Base-by-base conservation (phyloP, 169 alveolate genomes). In the Cardiosporidium cionae region DNA sequence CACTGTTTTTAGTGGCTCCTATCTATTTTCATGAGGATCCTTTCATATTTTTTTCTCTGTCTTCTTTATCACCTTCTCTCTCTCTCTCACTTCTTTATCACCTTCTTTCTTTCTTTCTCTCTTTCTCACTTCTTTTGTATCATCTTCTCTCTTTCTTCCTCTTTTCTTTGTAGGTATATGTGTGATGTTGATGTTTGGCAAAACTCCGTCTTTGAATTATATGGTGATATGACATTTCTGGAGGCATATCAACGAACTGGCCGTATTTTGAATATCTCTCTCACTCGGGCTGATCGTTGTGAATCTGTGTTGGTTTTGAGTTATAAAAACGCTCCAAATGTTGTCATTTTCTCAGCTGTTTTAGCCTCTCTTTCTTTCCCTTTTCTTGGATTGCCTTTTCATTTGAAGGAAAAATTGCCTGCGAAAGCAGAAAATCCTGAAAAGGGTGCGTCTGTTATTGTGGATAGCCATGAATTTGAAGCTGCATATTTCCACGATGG, bases 211-310 rank as follows among this genome's bases (percentile, higher is more conserved):
- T 66, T 76, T 69, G 67, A 74, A 35, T 74, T 83, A 27, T 83
- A 70, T 35, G 85, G 86, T 16, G 85, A 83, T 44, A 52, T 82
- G 52, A 87, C 92, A n/a, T 87, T 87, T 66, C 68, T 82, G 25
- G 92, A 87, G 77, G 92, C 92, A 0, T 87, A 84, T 79, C 68
- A 79, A 22, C 83, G 84, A 67, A 87, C 92, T 0, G 89, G 89
- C 23, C 76, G 88, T 66, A 84, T 84, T 16, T 84, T 87, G 58
- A 87, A 86, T 68, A 87, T 87, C 35, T 79, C 92, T 0, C 83
- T 87, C 65, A 87, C 90, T 0, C 85, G 89, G 53, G 89, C 92
- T 6, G 92, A 87, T 72, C 76, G 81, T 22, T 78, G 68, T 32
- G 87, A 74, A 52, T 80, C 84, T 0, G 80, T 77, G 65, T 65